A percentile compares a stretch with the other conserved stretches of the same genome.
phyloP scores from a whole-genome alignment of 2,329 filamentous ascomycete genomes.

The Ophiostoma perfectum region DNA sequence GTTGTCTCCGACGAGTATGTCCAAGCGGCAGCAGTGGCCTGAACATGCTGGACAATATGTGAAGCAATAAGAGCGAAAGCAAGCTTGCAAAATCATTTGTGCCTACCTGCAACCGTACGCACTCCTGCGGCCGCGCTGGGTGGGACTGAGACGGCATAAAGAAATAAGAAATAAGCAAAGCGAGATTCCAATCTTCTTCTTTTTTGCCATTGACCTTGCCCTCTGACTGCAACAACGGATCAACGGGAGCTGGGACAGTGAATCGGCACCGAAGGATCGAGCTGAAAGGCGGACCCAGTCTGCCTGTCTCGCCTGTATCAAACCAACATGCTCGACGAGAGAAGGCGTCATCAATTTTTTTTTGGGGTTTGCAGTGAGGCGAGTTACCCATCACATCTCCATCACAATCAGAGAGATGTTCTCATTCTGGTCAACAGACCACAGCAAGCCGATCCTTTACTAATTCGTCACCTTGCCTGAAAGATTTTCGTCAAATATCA shows the following conservation, averaged over 20 bases:
- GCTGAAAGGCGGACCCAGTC: neutral
- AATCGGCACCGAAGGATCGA: constrained; percentile 11
- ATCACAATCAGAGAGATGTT: too few species aligned
- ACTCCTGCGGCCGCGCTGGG: neutral
- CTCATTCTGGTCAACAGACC: too few species aligned
- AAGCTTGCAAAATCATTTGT: too few species aligned
- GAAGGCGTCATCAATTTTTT: too few species aligned
- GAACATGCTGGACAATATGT: neutral
- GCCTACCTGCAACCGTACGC: too few species aligned
- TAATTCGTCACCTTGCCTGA: too few species aligned
- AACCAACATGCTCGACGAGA: neutral
- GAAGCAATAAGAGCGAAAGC: neutral
- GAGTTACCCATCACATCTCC: too few species aligned
- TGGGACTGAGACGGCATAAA: neutral
- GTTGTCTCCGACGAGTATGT: neutral
- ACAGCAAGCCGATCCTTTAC: too few species aligned
- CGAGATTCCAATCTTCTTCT: neutral
- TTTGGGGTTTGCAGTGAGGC: too few species aligned
- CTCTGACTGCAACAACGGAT: neutral
- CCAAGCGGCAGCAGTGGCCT: too few species aligned
- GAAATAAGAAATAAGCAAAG: neutral
- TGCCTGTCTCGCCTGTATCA: neutral
- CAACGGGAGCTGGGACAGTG: neutral
- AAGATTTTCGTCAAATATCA: too few species aligned
- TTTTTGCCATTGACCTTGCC: neutral